A percentile compares a stretch with the other conserved stretches of the same genome.
Evolutionary conservation across 371 early-diverging fungal genomes (phyloP).

Genomic region (Mortierella sp.): DNA sequence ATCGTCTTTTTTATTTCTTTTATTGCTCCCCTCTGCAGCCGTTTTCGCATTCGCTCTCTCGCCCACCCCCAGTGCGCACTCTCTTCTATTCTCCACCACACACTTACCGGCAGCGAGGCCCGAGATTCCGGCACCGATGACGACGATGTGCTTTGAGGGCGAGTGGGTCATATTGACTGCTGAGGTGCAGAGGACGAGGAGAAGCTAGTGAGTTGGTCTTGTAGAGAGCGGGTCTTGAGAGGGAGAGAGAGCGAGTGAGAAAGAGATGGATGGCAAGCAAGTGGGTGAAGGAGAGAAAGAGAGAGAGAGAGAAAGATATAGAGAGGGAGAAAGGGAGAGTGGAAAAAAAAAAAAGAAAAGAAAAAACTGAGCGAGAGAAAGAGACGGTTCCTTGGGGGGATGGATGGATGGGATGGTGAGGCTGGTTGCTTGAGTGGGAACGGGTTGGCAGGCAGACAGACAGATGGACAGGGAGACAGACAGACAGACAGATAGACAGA

Average conservation of each 20-base stretch:
- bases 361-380: too few species aligned
- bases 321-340: not conserved
- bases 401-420: too few species aligned
- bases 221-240: not conserved
- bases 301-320: not conserved
- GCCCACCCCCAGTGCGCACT: too few species aligned
- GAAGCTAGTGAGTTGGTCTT: slow-evolving; percentile 3
- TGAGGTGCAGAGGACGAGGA: not conserved
- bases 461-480: slow-evolving; percentile 1
- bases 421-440: not conserved
- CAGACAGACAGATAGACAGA: not conserved
- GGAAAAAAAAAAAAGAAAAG: not conserved
- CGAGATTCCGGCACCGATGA: slow-evolving; percentile 55
- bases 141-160: slow-evolving; percentile 37
- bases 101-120: slow-evolving; percentile 53
- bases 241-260: not conserved
- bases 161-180: slow-evolving; percentile 18
- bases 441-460: slow-evolving; percentile 3
- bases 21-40: too few species aligned
- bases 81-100: not conserved
- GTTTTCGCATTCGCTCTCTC: too few species aligned
- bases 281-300: not conserved
- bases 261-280: not conserved
- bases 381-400: too few species aligned
- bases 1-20: too few species aligned